Evolutionary conservation across 805 yeast genomes (phyloP).

Genomic region (Starmerella apis): DNA sequence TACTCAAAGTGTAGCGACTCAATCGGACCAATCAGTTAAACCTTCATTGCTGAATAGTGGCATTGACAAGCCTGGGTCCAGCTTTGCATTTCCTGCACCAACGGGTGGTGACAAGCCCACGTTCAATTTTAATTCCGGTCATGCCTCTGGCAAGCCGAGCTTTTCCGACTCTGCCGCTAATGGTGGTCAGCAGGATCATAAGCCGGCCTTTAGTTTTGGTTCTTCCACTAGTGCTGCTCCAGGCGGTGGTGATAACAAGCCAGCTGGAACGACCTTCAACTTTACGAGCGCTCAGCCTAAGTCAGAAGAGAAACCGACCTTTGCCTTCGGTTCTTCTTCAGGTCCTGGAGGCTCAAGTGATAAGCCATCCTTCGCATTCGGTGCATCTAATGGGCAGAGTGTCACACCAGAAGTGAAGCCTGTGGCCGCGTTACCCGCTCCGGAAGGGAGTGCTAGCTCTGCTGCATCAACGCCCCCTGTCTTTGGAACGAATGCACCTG

Average conservation of each 20-base stretch:
- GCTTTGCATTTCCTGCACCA: background rate
- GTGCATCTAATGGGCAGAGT: background rate
- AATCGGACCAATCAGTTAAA: too few species aligned
- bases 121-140: background rate
- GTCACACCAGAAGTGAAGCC: slow-evolving; percentile 6
- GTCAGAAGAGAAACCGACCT: background rate
- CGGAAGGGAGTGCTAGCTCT: background rate
- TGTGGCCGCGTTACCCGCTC: background rate
- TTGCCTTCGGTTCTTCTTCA: background rate
- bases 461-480: too few species aligned
- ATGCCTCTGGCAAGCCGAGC: background rate
- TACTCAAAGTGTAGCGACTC: too few species aligned
- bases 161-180: too few species aligned
- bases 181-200: background rate
- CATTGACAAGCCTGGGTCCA: too few species aligned
- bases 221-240: background rate
- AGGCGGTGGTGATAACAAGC: background rate
- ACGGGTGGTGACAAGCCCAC: background rate
- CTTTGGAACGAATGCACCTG: too few species aligned
- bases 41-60: too few species aligned
- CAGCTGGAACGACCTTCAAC: background rate
- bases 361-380: slow-evolving; percentile 15
- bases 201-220: background rate
- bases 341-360: background rate
- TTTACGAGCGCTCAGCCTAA: background rate